phyloP scores from a whole-genome alignment of 2,329 filamentous ascomycete species.

The Aspergillus clavatus region DNA sequence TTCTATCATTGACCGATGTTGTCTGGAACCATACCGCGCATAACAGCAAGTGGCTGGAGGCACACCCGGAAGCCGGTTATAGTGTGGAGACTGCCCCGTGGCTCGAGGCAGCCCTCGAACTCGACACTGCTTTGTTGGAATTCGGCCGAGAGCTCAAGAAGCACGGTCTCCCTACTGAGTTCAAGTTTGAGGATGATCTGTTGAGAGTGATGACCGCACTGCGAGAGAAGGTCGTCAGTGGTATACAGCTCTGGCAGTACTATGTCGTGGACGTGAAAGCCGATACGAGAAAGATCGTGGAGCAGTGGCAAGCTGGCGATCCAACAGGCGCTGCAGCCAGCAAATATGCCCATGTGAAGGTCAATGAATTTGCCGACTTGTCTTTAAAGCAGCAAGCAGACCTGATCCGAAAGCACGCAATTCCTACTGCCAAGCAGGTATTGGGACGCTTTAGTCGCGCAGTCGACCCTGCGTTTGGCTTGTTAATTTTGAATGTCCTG shows the following conservation, averaged over 20 bases:
- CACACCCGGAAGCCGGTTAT: constrained; percentile 94
- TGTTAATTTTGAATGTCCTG: constrained; percentile 62
- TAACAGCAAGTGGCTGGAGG: constrained; percentile 89
- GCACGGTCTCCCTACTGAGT: constrained; percentile 69
- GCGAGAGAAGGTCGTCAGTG: constrained; percentile 72
- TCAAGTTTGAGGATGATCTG: constrained; percentile 68
- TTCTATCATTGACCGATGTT: constrained; percentile 89
- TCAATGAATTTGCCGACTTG: constrained; percentile 52
- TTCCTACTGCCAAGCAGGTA: constrained; percentile 67
- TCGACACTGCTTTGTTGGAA: constrained; percentile 69
- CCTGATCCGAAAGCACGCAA: constrained; percentile 61
- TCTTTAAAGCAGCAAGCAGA: constrained; percentile 54
- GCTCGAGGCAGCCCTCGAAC: constrained; percentile 61
- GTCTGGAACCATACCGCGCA: constrained; percentile 97
- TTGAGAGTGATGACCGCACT: constrained; percentile 76
- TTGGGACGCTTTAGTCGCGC: constrained; percentile 72
- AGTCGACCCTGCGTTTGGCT: constrained; percentile 65
- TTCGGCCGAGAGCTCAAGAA: constrained; percentile 59
- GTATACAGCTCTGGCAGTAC: constrained; percentile 85
- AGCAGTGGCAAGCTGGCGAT: constrained; percentile 61
- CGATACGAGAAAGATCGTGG: constrained; percentile 63
- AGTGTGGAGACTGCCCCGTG: constrained; percentile 84
- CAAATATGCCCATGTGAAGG: constrained; percentile 17
- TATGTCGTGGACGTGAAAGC: constrained; percentile 77
- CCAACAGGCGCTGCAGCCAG: constrained; percentile 11